A percentile compares a stretch with the other conserved stretches of the same genome.
Conservation (phyloP, 78 protist species). For the Guillardia theta region DNA sequence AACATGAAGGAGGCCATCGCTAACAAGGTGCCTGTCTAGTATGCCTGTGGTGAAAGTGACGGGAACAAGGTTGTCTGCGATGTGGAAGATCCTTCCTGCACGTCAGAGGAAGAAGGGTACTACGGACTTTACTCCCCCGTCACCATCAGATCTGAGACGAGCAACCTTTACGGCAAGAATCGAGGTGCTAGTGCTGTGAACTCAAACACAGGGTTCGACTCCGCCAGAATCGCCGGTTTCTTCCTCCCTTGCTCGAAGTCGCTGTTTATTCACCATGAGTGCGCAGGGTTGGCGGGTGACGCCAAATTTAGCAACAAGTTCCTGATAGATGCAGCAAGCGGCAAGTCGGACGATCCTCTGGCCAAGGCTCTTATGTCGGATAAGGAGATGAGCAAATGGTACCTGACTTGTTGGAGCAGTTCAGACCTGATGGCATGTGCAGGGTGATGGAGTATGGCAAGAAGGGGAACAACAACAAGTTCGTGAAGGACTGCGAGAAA, state of each 20-base stretch:
- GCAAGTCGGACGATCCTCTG: not conserved
- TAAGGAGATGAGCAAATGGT: not conserved
- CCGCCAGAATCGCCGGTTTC: not conserved
- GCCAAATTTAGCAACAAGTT: not conserved
- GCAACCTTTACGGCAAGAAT: not conserved
- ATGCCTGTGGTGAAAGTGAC: too few relatives aligned
- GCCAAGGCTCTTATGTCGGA: not conserved
- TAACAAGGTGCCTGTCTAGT: not conserved
- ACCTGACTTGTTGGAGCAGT: not conserved
- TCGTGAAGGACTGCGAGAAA: not conserved
- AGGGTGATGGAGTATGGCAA: not conserved
- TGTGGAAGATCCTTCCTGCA: not conserved
- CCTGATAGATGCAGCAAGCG: not conserved
- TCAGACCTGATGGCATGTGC: too few relatives aligned
- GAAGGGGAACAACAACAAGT: not conserved
- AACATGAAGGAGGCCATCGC: not conserved
- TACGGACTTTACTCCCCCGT: conserved; percentile 4
- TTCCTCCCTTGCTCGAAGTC: too few relatives aligned
- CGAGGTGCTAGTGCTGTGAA: conserved; percentile 14
- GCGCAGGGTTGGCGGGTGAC: not conserved
- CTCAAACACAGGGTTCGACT: not conserved
- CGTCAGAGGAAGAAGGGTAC: not conserved
- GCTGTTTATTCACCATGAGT: not conserved
- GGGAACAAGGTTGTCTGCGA: not conserved
- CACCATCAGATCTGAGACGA: not conserved